Percentiles rank a stretch among this genome's conserved stretches.
Conservation (phyloP, 306 rosid species). For the Cercis canadensis region DNA sequence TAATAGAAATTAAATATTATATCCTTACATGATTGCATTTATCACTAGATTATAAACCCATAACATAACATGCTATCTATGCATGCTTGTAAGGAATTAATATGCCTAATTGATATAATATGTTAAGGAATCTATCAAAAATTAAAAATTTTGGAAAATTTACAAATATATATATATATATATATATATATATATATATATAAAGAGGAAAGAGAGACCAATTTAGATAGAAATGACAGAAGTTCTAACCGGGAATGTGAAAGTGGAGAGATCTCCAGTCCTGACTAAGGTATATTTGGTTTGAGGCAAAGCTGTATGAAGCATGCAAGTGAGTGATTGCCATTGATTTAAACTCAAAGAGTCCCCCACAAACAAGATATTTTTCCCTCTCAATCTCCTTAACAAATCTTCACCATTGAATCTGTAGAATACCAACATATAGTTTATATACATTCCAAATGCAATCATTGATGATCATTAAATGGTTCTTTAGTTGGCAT, state of each 20-base stretch:
- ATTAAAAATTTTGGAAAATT: too few species aligned
- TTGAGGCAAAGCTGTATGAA: slow-evolving; percentile 47
- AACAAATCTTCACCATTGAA: slow-evolving; percentile 59
- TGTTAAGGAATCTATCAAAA: too few species aligned
- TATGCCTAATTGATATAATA: neutral
- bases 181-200: too few species aligned
- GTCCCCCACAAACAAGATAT: slow-evolving; percentile 64
- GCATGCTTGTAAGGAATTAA: neutral
- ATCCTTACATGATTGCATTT: neutral
- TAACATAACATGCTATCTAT: neutral
- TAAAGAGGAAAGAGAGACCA: too few species aligned
- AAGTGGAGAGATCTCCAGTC: slow-evolving; percentile 43
- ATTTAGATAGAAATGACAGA: neutral
- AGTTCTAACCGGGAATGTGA: slow-evolving; percentile 51
- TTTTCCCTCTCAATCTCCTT: slow-evolving; percentile 52
- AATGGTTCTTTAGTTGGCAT: slow-evolving; percentile 21
- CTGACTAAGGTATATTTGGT: slow-evolving; percentile 36
- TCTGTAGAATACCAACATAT: slow-evolving; percentile 31
- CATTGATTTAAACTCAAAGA: slow-evolving; percentile 73
- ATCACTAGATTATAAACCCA: neutral
- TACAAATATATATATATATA: too few species aligned
- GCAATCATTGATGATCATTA: neutral
- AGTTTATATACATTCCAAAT: neutral
- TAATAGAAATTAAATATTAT: slow-evolving; percentile 3
- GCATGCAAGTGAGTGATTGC: slow-evolving; percentile 72